Conservation (phyloP, 441 rosid genomes). For the Populus tomentosa region DNA sequence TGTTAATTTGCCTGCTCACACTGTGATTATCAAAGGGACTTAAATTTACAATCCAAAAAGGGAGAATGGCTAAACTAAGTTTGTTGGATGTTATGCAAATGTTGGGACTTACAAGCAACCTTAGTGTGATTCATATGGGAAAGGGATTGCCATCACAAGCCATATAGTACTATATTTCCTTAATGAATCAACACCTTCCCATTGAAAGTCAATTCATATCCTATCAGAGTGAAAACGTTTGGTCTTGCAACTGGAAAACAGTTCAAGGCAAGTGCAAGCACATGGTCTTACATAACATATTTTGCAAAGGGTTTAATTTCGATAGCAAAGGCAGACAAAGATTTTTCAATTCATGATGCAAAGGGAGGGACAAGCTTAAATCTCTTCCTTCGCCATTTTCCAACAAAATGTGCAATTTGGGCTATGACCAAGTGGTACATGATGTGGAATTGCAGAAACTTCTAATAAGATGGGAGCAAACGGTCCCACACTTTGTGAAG, state of each 20-base stretch:
- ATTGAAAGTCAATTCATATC: conserved; percentile 93
- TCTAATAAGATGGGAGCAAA: conserved; percentile 92
- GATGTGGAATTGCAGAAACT: conserved; percentile 92
- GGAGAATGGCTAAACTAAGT: conserved; percentile 89
- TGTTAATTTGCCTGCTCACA: conserved; percentile 86
- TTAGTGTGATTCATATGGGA: conserved; percentile 82
- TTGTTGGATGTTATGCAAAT: conserved; percentile 97
- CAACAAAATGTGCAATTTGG: conserved; percentile 58
- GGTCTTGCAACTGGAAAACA: conserved; percentile 94
- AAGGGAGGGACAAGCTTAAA: conserved; percentile 97
- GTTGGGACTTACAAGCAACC: conserved; percentile 98
- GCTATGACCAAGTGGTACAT: conserved; percentile 96
- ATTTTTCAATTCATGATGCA: conserved; percentile 85
- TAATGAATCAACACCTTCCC: conserved; percentile 94
- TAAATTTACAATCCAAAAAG: conserved; percentile 91
- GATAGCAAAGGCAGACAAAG: conserved; percentile 78
- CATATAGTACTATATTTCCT: conserved; percentile 80
- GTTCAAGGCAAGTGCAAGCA: conserved; percentile 55
- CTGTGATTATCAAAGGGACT: conserved; percentile 90
- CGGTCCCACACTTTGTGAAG: conserved; percentile 93
- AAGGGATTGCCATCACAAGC: conserved; percentile 91
- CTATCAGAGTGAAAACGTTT: conserved; percentile 56
- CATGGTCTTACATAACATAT: conserved; percentile 76
- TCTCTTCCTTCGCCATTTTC: conserved; percentile 78
- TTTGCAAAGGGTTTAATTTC: conserved; percentile 87